phyloP scores from a whole-genome alignment of 2,329 filamentous ascomycete genomes.

The Paracorniculantispora psalliotae region DNA sequence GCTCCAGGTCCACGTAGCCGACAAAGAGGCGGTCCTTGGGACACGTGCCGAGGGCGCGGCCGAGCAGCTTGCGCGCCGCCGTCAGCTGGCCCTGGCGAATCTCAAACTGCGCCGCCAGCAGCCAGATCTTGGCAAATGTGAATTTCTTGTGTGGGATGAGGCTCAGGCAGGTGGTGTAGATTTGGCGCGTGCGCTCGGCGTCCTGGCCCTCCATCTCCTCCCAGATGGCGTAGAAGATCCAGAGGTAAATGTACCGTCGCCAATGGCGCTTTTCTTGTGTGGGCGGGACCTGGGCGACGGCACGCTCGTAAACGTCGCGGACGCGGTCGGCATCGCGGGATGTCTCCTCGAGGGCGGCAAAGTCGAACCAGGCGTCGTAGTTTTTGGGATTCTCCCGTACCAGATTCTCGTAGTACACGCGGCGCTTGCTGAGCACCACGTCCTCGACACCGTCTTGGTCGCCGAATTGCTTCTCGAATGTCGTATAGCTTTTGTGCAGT shows the following conservation, averaged over 20 bases:
- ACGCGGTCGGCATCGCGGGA: constrained; percentile 78
- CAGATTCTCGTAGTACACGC: constrained; percentile 90
- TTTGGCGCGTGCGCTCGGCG: constrained; percentile 71
- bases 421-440: constrained; percentile 88
- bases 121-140: constrained; percentile 95
- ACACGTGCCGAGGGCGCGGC: constrained; percentile 86
- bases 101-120: constrained; percentile 90
- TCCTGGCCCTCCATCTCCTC: constrained; percentile 87
- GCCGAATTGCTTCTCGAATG: constrained; percentile 97
- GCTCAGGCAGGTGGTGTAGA: constrained; percentile 83
- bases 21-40: constrained; percentile 95
- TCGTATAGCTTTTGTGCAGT: constrained; percentile 91
- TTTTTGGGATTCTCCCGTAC: constrained; percentile 92
- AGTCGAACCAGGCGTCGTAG: constrained; percentile 97
- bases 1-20: constrained; percentile 88
- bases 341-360: constrained; percentile 82
- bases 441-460: constrained; percentile 91
- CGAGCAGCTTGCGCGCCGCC: constrained; percentile 80
- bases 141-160: constrained; percentile 94
- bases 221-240: constrained; percentile 95
- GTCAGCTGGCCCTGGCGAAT: constrained; percentile 79
- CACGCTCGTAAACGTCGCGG: constrained; percentile 89
- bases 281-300: constrained; percentile 90
- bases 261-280: constrained; percentile 96
- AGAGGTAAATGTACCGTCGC: constrained; percentile 95